Conservation (phyloP, 495 filamentous ascomycete species). For the Hyaloscypha finlandica region DNA sequence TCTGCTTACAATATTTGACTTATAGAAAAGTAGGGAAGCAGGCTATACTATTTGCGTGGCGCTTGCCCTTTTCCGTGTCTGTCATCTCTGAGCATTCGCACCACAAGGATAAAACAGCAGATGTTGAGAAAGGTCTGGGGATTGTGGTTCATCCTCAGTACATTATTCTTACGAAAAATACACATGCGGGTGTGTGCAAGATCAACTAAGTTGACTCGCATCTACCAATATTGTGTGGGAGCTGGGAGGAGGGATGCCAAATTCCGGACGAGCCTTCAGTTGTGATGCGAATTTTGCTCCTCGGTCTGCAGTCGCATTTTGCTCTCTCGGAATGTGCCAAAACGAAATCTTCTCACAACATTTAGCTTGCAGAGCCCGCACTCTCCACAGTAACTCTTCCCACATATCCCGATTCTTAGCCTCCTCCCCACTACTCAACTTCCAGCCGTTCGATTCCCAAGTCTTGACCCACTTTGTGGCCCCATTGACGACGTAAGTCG, state of each 20-base stretch:
- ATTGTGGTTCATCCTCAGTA: too few relatives aligned
- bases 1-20: too few relatives aligned
- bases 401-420: constrained; percentile 46
- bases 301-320: constrained; percentile 35
- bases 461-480: constrained; percentile 31
- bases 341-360: constrained; percentile 36
- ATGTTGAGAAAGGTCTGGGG: too few relatives aligned
- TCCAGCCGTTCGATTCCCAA: constrained; percentile 34
- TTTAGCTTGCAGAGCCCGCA: constrained; percentile 21
- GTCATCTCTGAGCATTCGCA: too few relatives aligned
- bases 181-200: too few relatives aligned
- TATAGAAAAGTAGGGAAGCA: too few relatives aligned
- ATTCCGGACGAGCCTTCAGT: not conserved
- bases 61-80: too few relatives aligned
- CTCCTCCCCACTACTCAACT: constrained; percentile 17
- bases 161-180: too few relatives aligned
- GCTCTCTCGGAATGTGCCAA: constrained; percentile 39
- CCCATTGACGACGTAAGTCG: constrained; percentile 40
- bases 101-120: too few relatives aligned
- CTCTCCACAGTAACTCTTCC: constrained; percentile 16
- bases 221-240: too few relatives aligned
- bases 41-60: too few relatives aligned
- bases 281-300: constrained; percentile 23
- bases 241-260: not conserved
- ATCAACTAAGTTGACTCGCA: too few relatives aligned